phyloP scores from a whole-genome alignment of 2,329 filamentous ascomycete species.

The Tothia fuscella region DNA sequence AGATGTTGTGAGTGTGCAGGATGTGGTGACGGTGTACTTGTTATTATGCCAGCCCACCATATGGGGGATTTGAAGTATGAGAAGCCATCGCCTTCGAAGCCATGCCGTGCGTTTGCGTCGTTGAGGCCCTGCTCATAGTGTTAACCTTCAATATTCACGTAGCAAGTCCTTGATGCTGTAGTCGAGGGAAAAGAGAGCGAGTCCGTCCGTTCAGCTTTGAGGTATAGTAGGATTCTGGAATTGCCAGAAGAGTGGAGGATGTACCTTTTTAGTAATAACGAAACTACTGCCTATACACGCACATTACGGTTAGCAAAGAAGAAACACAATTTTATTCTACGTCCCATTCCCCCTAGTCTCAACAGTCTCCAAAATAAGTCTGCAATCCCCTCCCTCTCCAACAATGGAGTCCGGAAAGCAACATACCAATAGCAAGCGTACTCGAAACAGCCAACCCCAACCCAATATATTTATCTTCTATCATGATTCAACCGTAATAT shows the following conservation, averaged over 20 bases:
- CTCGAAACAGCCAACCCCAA: constrained; percentile 28
- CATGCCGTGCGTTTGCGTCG: constrained; percentile 80
- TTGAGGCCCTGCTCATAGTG: constrained; percentile 58
- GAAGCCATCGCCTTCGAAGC: constrained; percentile 93
- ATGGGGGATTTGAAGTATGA: constrained; percentile 88
- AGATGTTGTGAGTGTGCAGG: constrained; percentile 8
- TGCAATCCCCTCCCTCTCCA: neutral
- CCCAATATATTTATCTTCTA: constrained; percentile 32
- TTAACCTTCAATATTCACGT: constrained; percentile 13
- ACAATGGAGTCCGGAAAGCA: neutral
- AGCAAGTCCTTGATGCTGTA: neutral
- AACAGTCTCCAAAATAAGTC: no score
- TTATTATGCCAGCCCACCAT: constrained; percentile 93
- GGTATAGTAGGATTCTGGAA: neutral
- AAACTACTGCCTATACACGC: constrained; percentile 77
- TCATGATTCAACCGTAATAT: no score
- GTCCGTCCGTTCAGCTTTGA: no score
- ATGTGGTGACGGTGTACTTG: constrained; percentile 46
- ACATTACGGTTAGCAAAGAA: no score
- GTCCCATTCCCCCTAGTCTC: neutral
- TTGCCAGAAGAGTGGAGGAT: constrained; percentile 18
- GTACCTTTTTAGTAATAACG: constrained; percentile 96
- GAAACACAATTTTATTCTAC: neutral
- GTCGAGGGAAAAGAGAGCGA: no score
- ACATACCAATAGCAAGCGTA: constrained; percentile 28